Percentiles rank a stretch among this genome's conserved stretches.
phyloP scores from a whole-genome alignment of 2,329 filamentous ascomycete genomes.

The Mollisiaceae sp. region DNA sequence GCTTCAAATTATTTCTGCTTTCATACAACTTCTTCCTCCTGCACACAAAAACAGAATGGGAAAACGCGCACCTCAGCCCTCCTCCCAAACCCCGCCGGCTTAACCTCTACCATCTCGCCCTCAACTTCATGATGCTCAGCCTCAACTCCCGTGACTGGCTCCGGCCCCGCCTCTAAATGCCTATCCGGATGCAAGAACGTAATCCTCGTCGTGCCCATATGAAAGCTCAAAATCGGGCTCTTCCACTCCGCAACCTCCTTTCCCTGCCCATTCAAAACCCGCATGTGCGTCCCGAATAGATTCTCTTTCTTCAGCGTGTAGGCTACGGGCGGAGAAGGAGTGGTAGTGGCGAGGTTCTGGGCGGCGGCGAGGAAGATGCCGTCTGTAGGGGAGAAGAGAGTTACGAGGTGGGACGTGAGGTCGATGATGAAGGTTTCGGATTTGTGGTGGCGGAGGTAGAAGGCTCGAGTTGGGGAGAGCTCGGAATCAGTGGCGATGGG shows the following conservation, averaged over 20 bases:
- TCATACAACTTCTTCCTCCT: background rate
- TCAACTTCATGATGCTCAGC: background rate
- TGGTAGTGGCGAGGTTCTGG: background rate
- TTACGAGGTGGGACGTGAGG: constrained; percentile 1
- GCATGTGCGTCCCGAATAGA: constrained; percentile 9
- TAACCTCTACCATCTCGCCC: constrained; percentile 8
- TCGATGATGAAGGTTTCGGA: background rate
- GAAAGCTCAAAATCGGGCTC: constrained; percentile 11
- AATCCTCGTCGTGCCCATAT: background rate
- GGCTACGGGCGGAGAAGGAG: background rate
- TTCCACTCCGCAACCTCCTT: constrained; percentile 16
- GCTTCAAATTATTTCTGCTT: background rate
- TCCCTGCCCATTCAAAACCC: background rate
- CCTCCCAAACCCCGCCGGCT: background rate
- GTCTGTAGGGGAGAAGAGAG: background rate
- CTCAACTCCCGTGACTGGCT: background rate
- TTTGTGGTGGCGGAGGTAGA: constrained; percentile 12
- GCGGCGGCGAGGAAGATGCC: background rate
- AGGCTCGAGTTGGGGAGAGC: constrained; percentile 4
- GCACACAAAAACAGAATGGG: background rate
- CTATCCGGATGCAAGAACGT: constrained; percentile 5
- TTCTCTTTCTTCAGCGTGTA: constrained; percentile 14
- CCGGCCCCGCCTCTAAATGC: background rate
- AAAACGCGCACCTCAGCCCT: constrained; percentile 4
- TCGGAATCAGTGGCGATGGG: background rate